Base-by-base conservation (phyloP, 345 rosid species). In the Diplotaxis tenuifolia region DNA sequence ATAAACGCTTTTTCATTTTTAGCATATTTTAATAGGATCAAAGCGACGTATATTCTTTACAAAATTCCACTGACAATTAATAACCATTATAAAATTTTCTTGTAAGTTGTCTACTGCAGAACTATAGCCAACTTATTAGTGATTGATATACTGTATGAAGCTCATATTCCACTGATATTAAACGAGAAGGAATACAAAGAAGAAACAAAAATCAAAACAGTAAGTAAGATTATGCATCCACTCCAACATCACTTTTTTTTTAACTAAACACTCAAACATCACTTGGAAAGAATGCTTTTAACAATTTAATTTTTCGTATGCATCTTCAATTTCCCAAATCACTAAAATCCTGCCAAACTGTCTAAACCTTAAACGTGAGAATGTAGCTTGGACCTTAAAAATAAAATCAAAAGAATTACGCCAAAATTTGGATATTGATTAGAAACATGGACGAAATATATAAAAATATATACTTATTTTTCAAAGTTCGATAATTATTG, bases 281-380 rank as follows among this genome's bases (percentile, higher is more conserved):
- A 57, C 21, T 56, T 56, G 25, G 4, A 62, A 38, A 42, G 2
- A 40, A 40, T 28, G 27, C 9, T 25, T 56, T 56, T n/a, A n/a
- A 22, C 53, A 2, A 65, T 25, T 27, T 9, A 16, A 45, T 15
- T 53, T 47, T 65, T 4, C 6, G 9, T 50, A 27, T 28, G 40
- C 11, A 49, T 49, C 29, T 9, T 47, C 10, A 45, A 16, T 53
- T 31, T 53, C 32, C 12, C 11, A 50, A 50, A 52, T 52, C 56
- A 52, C 4, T 1, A 16, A 55, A 18, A 60, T 68, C 6, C 34
- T 54, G 22, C 57, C n/a, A 66, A 31, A 0, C 58, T 68, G 16
- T 55, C 16, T 55, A 18, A 68, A 68, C 25, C 72, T 68, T 68
- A 36, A 56, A 68, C 38, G 10, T 56, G 5, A 36, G 27, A 56